A percentile compares a stretch with the other conserved stretches of the same genome.
Evolutionary conservation across 441 rosid genomes (phyloP).

Genomic region (Cnidoscolus chayamansa): DNA sequence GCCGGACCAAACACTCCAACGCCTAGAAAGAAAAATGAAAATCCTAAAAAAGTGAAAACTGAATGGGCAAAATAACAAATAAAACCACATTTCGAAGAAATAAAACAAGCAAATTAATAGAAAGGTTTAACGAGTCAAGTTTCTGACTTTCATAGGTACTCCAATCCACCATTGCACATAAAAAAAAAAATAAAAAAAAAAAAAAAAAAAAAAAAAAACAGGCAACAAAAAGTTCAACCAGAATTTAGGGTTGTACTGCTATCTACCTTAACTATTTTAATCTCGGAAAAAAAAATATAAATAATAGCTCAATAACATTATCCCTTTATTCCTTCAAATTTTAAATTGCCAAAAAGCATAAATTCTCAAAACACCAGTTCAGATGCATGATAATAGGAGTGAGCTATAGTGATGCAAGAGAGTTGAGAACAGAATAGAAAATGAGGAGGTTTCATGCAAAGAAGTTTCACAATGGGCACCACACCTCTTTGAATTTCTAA

Average conservation of each 20-base stretch:
- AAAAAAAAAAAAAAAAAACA: too few relatives aligned
- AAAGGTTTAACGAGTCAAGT: neutral
- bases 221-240: too few relatives aligned
- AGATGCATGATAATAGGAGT: neutral
- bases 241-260: too few relatives aligned
- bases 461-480: neutral
- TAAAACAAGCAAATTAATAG: neutral
- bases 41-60: neutral
- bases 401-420: neutral
- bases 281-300: too few relatives aligned
- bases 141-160: neutral
- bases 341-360: neutral
- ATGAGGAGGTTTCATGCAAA: neutral
- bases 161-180: too few relatives aligned
- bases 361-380: neutral
- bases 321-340: too few relatives aligned
- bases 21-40: conserved; percentile 48
- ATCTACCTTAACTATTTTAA: too few relatives aligned
- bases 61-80: neutral
- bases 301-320: too few relatives aligned
- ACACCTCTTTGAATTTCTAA: neutral
- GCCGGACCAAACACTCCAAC: conserved; percentile 94
- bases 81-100: neutral
- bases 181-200: too few relatives aligned
- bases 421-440: neutral